phyloP scores from a whole-genome alignment of 2,329 filamentous ascomycete genomes.

The Epicoccum sorghinum region DNA sequence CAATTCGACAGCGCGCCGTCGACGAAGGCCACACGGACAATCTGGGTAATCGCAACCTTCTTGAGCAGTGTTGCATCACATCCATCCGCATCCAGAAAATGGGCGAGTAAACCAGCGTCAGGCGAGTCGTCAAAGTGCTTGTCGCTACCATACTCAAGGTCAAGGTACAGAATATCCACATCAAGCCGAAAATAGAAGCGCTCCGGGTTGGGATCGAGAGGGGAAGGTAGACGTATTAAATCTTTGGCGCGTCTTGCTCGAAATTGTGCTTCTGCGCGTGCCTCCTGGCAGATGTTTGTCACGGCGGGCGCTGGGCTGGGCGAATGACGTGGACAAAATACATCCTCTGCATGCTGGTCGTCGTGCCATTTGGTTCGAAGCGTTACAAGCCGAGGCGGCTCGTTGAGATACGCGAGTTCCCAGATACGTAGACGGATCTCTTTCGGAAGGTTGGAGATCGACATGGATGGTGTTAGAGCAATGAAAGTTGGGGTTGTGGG shows the following conservation, averaged over 20 bases:
- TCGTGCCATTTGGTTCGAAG: slow-evolving; percentile 23
- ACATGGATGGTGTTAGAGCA: slow-evolving; percentile 17
- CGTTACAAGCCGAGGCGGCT: slow-evolving; percentile 28
- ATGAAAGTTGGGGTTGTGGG: background rate
- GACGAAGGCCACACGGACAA: slow-evolving; percentile 19
- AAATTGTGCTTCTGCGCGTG: slow-evolving; percentile 25
- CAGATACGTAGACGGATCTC: slow-evolving; percentile 34
- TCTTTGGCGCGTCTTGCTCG: slow-evolving; percentile 23
- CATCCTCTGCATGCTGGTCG: slow-evolving; percentile 14
- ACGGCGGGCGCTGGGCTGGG: slow-evolving; percentile 24
- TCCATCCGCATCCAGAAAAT: slow-evolving; percentile 20
- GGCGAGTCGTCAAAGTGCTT: slow-evolving; percentile 31
- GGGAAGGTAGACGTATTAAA: slow-evolving; percentile 17
- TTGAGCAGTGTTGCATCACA: slow-evolving; percentile 16
- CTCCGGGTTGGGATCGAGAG: background rate
- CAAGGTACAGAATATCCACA: slow-evolving; percentile 26
- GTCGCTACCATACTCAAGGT: slow-evolving; percentile 15
- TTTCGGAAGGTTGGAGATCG: slow-evolving; percentile 28
- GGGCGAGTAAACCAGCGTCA: slow-evolving; percentile 25
- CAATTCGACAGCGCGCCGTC: slow-evolving; percentile 29
- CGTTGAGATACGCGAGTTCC: slow-evolving; percentile 24
- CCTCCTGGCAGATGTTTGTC: slow-evolving; percentile 27
- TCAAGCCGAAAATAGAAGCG: slow-evolving; percentile 30
- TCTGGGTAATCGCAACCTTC: slow-evolving; percentile 23
- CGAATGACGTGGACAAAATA: slow-evolving; percentile 28